These are phyloP conservation scores for Alternaria angustiovoidea DNA, from an alignment of 2,329 filamentous ascomycete species.

Conservation along the genomic window DNA sequence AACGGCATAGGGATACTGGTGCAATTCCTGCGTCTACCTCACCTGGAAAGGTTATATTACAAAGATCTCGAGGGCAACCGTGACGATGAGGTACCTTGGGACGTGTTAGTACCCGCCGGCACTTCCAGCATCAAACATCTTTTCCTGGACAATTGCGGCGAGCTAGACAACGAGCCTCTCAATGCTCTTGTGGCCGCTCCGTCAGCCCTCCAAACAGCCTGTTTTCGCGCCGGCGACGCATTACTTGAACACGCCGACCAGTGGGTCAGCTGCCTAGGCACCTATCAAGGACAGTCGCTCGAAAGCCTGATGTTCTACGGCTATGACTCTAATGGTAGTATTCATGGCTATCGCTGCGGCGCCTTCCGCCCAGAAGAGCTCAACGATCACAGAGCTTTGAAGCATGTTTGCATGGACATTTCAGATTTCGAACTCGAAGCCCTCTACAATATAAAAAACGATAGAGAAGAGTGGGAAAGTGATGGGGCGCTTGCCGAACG, in stretches of 20 bases:
- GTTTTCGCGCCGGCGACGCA: constrained; percentile 12
- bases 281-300: neutral
- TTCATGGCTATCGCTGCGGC: neutral
- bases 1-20: neutral
- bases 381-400: neutral
- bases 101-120: neutral
- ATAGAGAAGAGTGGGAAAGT: neutral
- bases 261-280: neutral
- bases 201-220: constrained; percentile 9
- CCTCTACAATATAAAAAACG: neutral
- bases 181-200: neutral
- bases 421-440: neutral
- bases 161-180: neutral
- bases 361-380: constrained; percentile 15
- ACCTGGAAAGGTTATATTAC: constrained; percentile 18
- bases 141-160: constrained; percentile 18
- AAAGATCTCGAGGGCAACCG: neutral
- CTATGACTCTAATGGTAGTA: neutral
- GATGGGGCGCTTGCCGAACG: neutral
- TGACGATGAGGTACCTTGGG: constrained; percentile 6
- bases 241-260: constrained; percentile 4
- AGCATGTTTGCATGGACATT: neutral
- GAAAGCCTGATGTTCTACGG: constrained; percentile 21
- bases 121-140: constrained; percentile 15
- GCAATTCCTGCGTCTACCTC: constrained; percentile 13